These are phyloP conservation scores for Phalaenopsis equestris DNA, from an alignment of 106 monocot genomes.

Conservation along the genomic window DNA sequence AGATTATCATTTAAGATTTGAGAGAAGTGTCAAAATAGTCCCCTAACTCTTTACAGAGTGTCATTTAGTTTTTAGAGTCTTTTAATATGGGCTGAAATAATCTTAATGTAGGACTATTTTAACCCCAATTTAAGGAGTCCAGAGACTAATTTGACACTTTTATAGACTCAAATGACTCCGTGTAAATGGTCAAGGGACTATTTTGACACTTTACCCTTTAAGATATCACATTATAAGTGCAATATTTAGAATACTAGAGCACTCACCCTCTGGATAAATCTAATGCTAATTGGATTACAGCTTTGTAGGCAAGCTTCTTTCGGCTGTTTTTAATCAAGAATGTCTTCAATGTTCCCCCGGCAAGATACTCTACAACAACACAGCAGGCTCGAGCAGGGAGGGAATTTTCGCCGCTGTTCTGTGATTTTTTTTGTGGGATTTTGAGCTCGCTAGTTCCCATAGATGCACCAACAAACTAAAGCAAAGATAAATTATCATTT, in stretches of 20 bases:
- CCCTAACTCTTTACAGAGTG: too few relatives aligned
- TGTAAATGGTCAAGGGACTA: too few relatives aligned
- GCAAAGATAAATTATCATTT: neutral
- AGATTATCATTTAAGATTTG: neutral
- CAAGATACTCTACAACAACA: conserved; percentile 62
- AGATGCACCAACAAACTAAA: conserved; percentile 35
- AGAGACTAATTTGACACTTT: too few relatives aligned
- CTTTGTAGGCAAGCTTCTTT: conserved; percentile 53
- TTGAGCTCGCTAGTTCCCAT: conserved; percentile 46
- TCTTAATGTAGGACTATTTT: too few relatives aligned
- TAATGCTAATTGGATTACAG: conserved; percentile 58
- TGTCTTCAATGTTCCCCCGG: conserved; percentile 59
- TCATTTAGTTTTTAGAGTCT: too few relatives aligned
- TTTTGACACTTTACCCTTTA: neutral
- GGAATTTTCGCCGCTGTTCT: conserved; percentile 11
- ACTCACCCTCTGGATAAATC: conserved; percentile 68
- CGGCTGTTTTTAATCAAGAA: conserved; percentile 43
- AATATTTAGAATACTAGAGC: neutral
- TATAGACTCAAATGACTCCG: too few relatives aligned
- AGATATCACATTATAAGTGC: neutral
- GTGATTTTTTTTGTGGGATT: conserved; percentile 45
- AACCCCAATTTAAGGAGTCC: too few relatives aligned
- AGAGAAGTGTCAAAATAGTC: too few relatives aligned
- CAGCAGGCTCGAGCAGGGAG: conserved; percentile 36
- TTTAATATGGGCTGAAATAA: too few relatives aligned